These are phyloP conservation scores for Emmonsiellopsis sp. DNA, from an alignment of 2,329 filamentous ascomycete genomes.

Conservation along the genomic window DNA sequence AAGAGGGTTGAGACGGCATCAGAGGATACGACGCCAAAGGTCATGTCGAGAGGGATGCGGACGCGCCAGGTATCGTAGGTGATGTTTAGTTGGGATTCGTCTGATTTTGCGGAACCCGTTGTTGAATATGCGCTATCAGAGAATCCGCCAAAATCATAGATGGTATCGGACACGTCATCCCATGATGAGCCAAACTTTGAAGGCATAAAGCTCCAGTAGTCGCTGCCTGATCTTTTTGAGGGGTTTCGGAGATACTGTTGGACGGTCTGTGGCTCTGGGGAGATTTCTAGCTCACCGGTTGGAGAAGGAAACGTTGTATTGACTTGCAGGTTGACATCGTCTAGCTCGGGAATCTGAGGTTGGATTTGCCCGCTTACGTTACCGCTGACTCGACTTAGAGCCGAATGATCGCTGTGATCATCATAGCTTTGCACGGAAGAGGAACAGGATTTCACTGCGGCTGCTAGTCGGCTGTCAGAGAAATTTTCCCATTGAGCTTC, in stretches of 20 bases:
- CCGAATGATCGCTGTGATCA: not conserved
- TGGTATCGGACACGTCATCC: not conserved
- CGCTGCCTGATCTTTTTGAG: not conserved
- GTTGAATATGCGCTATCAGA: constrained; percentile 1
- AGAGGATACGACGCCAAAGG: not conserved
- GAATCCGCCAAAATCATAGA: constrained; percentile 3
- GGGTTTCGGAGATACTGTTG: not conserved
- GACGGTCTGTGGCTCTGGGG: not conserved
- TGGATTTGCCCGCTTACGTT: not conserved
- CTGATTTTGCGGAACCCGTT: not conserved
- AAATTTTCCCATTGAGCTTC: not conserved
- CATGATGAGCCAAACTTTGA: not conserved
- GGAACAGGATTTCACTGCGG: not conserved
- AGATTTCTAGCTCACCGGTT: not conserved
- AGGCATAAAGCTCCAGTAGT: constrained; percentile 2
- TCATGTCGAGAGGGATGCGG: not conserved
- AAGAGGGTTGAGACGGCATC: not conserved
- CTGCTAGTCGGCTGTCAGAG: not conserved
- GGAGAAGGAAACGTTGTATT: not conserved
- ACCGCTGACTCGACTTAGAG: not conserved
- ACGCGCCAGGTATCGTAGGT: not conserved
- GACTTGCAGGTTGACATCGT: not conserved
- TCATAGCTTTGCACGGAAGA: constrained; percentile 1
- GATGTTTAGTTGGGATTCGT: not conserved
- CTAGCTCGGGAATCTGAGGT: not conserved